Evolutionary conservation across 2,329 filamentous ascomycete species (phyloP), one percentile per base, ranked within the genome.

Genomic region (Trichoderma pleuroti): DNA sequence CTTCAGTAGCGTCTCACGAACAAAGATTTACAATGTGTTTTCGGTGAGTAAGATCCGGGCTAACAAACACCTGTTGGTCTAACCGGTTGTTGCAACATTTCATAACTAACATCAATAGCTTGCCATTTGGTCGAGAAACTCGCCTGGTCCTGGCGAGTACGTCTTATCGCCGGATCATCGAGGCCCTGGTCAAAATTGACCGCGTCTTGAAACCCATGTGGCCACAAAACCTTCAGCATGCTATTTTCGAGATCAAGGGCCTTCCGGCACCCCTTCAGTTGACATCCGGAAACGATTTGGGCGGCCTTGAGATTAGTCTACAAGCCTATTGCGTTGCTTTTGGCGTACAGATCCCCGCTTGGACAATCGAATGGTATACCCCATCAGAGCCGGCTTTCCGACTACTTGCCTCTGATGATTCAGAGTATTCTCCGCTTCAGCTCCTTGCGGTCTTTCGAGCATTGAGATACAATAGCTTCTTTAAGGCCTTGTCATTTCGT

Each of bases 381-480:
- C 83, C 80, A 2, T 80, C 78, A 28, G 78, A 80, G n/a, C 86
- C 87, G 21, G 84, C 87, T 65, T 88, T 89, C 70, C 83, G 86
- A 10, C 79, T 89, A 21, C 78, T 88, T 7, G 82, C 85, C 14
- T 77, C 82, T 4, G 77, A 78, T 3, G 79, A 79, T 4, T 73
- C 76, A 2, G 75, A 75, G 6, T 88, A 89, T 74, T 82, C 82
- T 5, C 78, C 83, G 5, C 76, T 86, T 46, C 87, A 89, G 75
- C 79, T 89, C 4, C 77, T 89, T n/a, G 87, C 87, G 11, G 83
- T 88, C 1, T 83, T 88, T 73, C 83, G 86, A 5, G 86, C 87
- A 2, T 77, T 88, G 71, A 82, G 87, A 11, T 89, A 87, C 75
- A 89, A 89, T 68, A 87, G 86, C 73, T 88, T 86, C 74, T 88